phyloP scores from a whole-genome alignment of 2,329 filamentous ascomycete species.

The Paecilomyces formosus region DNA sequence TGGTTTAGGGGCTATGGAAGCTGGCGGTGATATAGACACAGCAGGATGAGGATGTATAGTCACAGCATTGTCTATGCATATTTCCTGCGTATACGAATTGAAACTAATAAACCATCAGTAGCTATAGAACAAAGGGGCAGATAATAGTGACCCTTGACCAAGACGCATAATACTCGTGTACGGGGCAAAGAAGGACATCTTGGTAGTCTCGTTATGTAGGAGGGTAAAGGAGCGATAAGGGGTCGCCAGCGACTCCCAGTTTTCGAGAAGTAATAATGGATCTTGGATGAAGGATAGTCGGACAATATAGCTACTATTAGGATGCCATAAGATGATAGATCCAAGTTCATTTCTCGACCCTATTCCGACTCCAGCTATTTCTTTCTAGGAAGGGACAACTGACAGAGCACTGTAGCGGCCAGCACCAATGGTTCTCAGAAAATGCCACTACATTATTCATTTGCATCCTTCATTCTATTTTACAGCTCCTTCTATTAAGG shows the following conservation, averaged over 20 bases:
- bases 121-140: background rate
- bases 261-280: background rate
- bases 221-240: background rate
- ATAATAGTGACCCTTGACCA: slow-evolving; percentile 13
- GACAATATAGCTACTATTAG: background rate
- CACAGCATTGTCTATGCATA: slow-evolving; percentile 31
- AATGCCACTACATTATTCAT: no score
- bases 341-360: background rate
- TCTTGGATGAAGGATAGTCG: background rate
- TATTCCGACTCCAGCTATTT: background rate
- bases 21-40: background rate
- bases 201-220: background rate
- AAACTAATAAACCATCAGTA: slow-evolving; percentile 16
- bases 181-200: slow-evolving; percentile 26
- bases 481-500: no score
- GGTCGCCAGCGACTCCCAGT: background rate
- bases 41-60: slow-evolving; percentile 13
- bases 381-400: background rate
- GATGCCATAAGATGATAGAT: background rate
- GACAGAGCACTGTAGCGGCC: background rate
- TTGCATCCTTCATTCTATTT: no score
- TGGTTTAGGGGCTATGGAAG: background rate
- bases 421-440: no score
- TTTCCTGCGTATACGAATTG: slow-evolving; percentile 35
- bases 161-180: slow-evolving; percentile 32